Conservation (phyloP, 192 early-diverging fungal genomes). For the Coemansia sp. region DNA sequence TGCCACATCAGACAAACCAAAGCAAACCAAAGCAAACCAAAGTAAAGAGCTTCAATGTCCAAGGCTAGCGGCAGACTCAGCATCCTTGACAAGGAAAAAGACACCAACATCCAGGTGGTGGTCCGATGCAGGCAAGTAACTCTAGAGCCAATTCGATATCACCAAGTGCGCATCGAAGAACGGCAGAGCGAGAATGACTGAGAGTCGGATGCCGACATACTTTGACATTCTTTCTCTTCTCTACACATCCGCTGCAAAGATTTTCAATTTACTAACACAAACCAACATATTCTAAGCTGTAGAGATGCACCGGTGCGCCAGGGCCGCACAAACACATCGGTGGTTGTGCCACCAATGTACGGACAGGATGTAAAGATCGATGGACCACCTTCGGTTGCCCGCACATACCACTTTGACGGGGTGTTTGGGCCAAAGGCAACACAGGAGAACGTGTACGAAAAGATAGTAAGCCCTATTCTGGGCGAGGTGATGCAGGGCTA, state of each 20-base stretch:
- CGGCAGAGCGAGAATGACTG: no score
- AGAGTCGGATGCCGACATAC: no score
- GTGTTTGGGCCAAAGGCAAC: slow-evolving; percentile 77
- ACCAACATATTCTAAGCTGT: neutral
- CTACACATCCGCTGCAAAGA: no score
- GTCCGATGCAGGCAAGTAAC: slow-evolving; percentile 71
- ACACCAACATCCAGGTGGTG: slow-evolving; percentile 80
- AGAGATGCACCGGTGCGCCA: slow-evolving; percentile 21
- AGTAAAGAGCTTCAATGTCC: neutral
- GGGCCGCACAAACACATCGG: slow-evolving; percentile 31
- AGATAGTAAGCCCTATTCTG: slow-evolving; percentile 78
- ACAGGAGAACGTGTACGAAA: slow-evolving; percentile 81
- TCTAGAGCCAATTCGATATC: neutral
- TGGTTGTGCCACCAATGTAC: slow-evolving; percentile 57
- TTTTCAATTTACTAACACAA: neutral
- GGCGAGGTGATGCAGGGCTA: slow-evolving; percentile 75
- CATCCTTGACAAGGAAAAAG: slow-evolving; percentile 52
- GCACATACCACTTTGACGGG: slow-evolving; percentile 86
- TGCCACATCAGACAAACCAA: no score
- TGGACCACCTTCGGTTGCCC: slow-evolving; percentile 47
- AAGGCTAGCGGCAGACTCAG: slow-evolving; percentile 14
- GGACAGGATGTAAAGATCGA: slow-evolving; percentile 67
- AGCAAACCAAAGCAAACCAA: no score
- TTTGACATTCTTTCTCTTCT: no score
- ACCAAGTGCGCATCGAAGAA: no score